These are phyloP conservation scores for Penicillium polonicum DNA, from an alignment of 2,329 filamentous ascomycete genomes.

Conservation along the genomic window DNA sequence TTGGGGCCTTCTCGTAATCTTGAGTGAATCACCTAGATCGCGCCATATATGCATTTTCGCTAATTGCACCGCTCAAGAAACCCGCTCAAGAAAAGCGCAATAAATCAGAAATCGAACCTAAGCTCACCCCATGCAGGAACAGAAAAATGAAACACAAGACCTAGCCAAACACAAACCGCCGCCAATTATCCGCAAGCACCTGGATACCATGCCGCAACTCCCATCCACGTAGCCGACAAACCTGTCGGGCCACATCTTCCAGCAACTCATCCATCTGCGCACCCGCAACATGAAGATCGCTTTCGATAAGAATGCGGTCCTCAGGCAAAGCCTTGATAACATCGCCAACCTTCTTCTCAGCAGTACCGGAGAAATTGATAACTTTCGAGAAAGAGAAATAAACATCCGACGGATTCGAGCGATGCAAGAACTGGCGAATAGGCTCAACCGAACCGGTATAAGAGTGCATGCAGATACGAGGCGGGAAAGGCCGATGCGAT, in stretches of 20 bases:
- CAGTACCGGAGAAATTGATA: conserved; percentile 68
- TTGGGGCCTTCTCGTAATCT: not conserved
- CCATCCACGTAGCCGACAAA: conserved; percentile 81
- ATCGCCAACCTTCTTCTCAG: conserved; percentile 60
- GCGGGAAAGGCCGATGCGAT: conserved; percentile 67
- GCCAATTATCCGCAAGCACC: conserved; percentile 72
- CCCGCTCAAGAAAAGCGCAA: not conserved
- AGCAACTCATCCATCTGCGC: conserved; percentile 74
- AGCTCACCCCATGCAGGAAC: not conserved
- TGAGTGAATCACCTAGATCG: not conserved
- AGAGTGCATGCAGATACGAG: conserved; percentile 88
- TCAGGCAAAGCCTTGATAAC: conserved; percentile 72
- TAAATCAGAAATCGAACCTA: not conserved
- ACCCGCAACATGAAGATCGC: conserved; percentile 82
- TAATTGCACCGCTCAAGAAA: not conserved
- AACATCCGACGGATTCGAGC: conserved; percentile 69
- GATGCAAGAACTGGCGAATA: conserved; percentile 74
- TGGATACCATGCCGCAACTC: conserved; percentile 66
- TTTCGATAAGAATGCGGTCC: conserved; percentile 79
- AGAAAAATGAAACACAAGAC: not conserved
- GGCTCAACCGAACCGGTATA: conserved; percentile 77
- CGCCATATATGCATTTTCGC: not conserved
- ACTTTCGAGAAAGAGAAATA: conserved; percentile 86
- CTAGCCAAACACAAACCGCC: conserved; percentile 68
- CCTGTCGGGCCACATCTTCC: conserved; percentile 70